A percentile compares a stretch with the other conserved stretches of the same genome.
Conservation (phyloP, 129 eudicot species). For the Flaveria brownii region DNA sequence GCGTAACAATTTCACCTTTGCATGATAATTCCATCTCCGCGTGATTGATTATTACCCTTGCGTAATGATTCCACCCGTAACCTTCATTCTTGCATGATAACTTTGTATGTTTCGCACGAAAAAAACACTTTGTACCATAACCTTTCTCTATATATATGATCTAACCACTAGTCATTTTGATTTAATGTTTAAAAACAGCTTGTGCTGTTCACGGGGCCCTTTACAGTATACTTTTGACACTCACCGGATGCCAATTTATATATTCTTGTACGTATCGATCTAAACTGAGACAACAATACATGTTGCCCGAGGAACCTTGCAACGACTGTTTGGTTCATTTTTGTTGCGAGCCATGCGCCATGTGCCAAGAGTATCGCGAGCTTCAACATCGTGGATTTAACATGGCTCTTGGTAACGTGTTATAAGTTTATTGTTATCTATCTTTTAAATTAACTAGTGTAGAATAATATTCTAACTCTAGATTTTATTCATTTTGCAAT, state of each 20-base stretch:
- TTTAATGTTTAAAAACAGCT: conserved; percentile 38
- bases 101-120: too few species aligned
- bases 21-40: too few species aligned
- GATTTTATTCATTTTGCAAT: not conserved
- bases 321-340: conserved; percentile 50
- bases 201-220: conserved; percentile 48
- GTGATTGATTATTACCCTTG: too few species aligned
- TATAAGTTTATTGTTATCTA: not conserved
- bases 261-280: conserved; percentile 52
- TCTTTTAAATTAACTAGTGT: not conserved
- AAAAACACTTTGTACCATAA: too few species aligned
- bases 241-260: conserved; percentile 45
- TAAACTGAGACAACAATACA: conserved; percentile 53
- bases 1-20: too few species aligned
- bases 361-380: conserved; percentile 67
- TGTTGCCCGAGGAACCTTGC: conserved; percentile 43
- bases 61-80: too few species aligned
- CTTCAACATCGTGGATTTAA: conserved; percentile 57
- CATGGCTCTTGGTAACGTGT: conserved; percentile 44
- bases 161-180: not conserved
- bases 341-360: conserved; percentile 59
- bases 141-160: too few species aligned
- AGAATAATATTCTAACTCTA: not conserved
- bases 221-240: conserved; percentile 38
- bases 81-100: too few species aligned